Conservation (phyloP, 2,329 filamentous ascomycete genomes). For the Aspergillus sp. region DNA sequence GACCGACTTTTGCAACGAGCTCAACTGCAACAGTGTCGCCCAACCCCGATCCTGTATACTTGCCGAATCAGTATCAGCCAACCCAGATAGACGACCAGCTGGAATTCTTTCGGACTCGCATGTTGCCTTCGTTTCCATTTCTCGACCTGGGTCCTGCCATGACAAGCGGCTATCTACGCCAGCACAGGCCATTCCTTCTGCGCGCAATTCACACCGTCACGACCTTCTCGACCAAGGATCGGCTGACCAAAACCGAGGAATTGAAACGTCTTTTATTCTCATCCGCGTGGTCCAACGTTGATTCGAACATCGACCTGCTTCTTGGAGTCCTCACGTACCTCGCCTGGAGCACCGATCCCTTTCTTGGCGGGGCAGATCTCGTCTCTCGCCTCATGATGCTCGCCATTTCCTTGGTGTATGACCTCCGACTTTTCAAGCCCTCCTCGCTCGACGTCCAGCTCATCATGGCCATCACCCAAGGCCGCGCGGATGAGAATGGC, state of each 20-base stretch:
- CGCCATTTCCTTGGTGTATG: slow-evolving; percentile 44
- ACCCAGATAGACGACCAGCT: slow-evolving; percentile 28
- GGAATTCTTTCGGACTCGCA: slow-evolving; percentile 35
- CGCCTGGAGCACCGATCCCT: slow-evolving; percentile 43
- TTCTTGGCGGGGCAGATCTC: slow-evolving; percentile 36
- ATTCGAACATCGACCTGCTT: slow-evolving; percentile 43
- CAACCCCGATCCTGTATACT: not conserved
- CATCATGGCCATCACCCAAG: slow-evolving; percentile 38
- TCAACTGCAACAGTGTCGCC: slow-evolving; percentile 12
- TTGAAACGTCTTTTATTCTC: slow-evolving; percentile 38
- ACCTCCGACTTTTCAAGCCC: slow-evolving; percentile 42
- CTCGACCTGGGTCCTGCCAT: slow-evolving; percentile 34
- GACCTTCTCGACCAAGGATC: slow-evolving; percentile 35
- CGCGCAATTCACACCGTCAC: slow-evolving; percentile 43
- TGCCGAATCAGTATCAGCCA: not conserved
- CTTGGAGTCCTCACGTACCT: slow-evolving; percentile 43
- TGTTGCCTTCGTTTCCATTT: slow-evolving; percentile 45
- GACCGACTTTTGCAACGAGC: not conserved
- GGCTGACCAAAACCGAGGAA: slow-evolving; percentile 31
- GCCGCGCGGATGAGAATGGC: slow-evolving; percentile 24
- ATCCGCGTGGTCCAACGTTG: slow-evolving; percentile 33
- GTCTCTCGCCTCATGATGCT: slow-evolving; percentile 44
- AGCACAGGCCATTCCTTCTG: slow-evolving; percentile 40
- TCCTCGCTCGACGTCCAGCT: slow-evolving; percentile 34
- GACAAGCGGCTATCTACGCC: slow-evolving; percentile 37